Evolutionary conservation across 352 stramenopile genomes (phyloP).

Genomic region (Phytophthora cryptogea): DNA sequence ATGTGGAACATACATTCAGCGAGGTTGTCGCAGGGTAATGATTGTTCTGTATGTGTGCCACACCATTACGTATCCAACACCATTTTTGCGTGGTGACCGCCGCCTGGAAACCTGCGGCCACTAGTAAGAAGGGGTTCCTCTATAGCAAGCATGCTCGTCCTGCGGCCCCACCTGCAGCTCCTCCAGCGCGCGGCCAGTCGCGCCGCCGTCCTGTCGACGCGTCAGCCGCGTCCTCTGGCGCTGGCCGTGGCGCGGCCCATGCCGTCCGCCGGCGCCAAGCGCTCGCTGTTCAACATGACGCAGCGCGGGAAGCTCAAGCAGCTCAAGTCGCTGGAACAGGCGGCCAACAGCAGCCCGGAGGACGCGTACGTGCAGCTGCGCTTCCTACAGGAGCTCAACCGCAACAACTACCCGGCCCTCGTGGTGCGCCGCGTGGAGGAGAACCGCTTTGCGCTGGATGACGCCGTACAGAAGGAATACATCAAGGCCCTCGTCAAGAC

Average conservation of each 20-base stretch:
- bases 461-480: conserved; percentile 87
- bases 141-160: conserved; percentile 40
- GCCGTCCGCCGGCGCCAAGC: conserved; percentile 31
- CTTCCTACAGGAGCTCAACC: conserved; percentile 89
- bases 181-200: conserved; percentile 34
- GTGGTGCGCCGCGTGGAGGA: conserved; percentile 87
- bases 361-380: conserved; percentile 79
- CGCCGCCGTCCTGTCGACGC: conserved; percentile 8
- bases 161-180: conserved; percentile 44
- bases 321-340: conserved; percentile 84
- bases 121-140: too few species aligned
- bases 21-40: neutral
- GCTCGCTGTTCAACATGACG: conserved; percentile 84
- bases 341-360: conserved; percentile 76
- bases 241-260: neutral
- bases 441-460: conserved; percentile 80
- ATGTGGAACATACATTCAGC: neutral
- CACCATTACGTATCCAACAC: too few species aligned
- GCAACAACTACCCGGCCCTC: conserved; percentile 79
- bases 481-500: conserved; percentile 91
- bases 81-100: too few species aligned
- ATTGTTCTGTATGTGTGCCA: neutral
- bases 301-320: conserved; percentile 78
- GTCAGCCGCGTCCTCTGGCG: neutral
- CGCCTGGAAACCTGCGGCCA: too few species aligned